Evolutionary conservation across 148 eudicot genomes (phyloP).

Genomic region (Nyssa sinensis): DNA sequence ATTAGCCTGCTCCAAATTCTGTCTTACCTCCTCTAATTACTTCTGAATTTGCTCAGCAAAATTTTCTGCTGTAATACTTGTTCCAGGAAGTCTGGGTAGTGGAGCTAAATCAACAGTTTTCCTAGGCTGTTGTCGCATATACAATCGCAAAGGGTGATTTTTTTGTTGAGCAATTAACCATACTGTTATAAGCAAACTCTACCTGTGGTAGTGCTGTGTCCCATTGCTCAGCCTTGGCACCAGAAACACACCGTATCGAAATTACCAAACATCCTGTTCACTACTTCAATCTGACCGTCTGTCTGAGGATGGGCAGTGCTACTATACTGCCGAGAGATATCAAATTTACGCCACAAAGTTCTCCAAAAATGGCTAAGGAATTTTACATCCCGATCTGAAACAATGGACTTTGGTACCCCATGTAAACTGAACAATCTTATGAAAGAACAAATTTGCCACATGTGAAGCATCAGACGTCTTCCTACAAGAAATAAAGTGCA

Average conservation of each 20-base stretch:
- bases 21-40: neutral
- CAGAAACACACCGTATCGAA: neutral
- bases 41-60: too few species aligned
- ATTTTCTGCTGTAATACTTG: neutral
- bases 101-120: neutral
- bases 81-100: neutral
- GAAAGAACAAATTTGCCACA: neutral
- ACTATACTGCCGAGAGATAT: neutral
- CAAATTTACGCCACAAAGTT: neutral
- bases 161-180: neutral
- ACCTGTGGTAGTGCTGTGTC: neutral
- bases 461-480: neutral
- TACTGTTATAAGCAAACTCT: neutral
- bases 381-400: neutral
- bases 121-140: neutral
- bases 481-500: conserved; percentile 4
- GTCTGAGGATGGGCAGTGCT: neutral
- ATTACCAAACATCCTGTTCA: neutral
- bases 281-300: neutral
- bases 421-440: neutral
- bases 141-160: neutral
- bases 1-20: neutral
- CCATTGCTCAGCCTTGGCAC: neutral
- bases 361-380: neutral
- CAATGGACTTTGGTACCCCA: neutral